phyloP scores from a whole-genome alignment of 306 rosid genomes.

The Lathyrus tuberosus region DNA sequence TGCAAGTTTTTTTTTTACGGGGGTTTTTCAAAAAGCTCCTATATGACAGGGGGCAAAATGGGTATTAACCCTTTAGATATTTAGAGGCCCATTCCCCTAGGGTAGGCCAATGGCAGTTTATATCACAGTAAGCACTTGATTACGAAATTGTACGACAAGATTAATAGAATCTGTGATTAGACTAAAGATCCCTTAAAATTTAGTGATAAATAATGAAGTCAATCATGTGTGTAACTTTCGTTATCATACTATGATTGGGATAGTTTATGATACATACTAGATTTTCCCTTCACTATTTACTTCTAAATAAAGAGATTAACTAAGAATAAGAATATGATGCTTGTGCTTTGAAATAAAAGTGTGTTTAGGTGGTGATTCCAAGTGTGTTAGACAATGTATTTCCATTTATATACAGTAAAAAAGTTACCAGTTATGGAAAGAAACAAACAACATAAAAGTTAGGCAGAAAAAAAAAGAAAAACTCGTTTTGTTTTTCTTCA shows the following conservation, averaged over 20 bases:
- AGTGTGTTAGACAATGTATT: constrained; percentile 39
- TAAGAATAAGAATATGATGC: background rate
- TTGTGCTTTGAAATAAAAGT: background rate
- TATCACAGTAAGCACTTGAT: background rate
- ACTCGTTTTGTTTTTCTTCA: constrained; percentile 48
- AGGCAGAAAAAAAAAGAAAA: constrained; percentile 44
- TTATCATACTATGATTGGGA: constrained; percentile 36
- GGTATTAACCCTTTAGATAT: too few relatives aligned
- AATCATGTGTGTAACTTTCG: constrained; percentile 9
- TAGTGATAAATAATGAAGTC: constrained; percentile 1
- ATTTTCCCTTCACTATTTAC: background rate
- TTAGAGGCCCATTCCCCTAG: background rate
- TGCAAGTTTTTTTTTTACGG: too few relatives aligned
- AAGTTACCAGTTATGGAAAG: constrained; percentile 55
- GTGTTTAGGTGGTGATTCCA: background rate
- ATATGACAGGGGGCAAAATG: too few relatives aligned
- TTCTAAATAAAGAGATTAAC: constrained; percentile 10
- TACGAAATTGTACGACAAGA: constrained; percentile 36
- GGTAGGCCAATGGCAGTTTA: constrained; percentile 10
- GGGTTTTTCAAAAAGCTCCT: too few relatives aligned
- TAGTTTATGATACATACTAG: background rate
- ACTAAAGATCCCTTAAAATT: constrained; percentile 1
- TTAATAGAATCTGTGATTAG: constrained; percentile 25
- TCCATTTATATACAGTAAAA: constrained; percentile 51
- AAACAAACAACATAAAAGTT: constrained; percentile 47